Conservation (phyloP, 805 yeast species). For the Cephaloascus fragrans region DNA sequence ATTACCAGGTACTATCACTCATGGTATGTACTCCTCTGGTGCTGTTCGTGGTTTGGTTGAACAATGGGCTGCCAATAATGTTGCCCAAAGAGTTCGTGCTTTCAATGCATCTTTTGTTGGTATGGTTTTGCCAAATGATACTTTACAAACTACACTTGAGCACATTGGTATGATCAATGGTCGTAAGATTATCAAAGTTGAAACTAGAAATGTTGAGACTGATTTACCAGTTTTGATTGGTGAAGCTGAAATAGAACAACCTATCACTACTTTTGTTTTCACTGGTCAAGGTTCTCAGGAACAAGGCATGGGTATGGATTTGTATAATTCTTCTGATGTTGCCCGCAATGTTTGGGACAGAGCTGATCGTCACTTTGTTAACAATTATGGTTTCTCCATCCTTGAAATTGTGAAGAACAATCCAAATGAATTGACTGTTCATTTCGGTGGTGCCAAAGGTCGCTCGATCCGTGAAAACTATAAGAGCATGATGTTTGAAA, state of each 20-base stretch:
- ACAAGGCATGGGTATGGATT: constrained; percentile 99
- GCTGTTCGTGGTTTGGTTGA: constrained; percentile 91
- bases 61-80: constrained; percentile 97
- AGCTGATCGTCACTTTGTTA: constrained; percentile 88
- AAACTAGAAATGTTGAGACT: constrained; percentile 75
- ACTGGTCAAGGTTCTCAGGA: constrained; percentile 99
- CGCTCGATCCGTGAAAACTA: constrained; percentile 90
- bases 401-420: constrained; percentile 91
- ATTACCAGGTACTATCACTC: constrained; percentile 96
- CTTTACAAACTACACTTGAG: constrained; percentile 76
- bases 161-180: constrained; percentile 99
- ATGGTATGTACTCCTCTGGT: constrained; percentile 98
- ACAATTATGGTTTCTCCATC: constrained; percentile 95
- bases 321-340: constrained; percentile 81
- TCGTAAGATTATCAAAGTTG: constrained; percentile 91
- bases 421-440: constrained; percentile 91
- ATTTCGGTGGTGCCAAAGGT: constrained; percentile 98
- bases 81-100: constrained; percentile 91
- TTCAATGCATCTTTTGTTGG: constrained; percentile 86
- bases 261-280: constrained; percentile 91
- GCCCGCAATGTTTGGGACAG: constrained; percentile 96
- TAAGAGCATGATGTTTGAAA: constrained; percentile 95
- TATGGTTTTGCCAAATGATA: constrained; percentile 96
- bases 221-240: constrained; percentile 74
- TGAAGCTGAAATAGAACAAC: constrained; percentile 98